A percentile compares a stretch with the other conserved stretches of the same genome.
Evolutionary conservation across 768 basidiomycete species (phyloP).

Genomic region (Boletellus sp.): DNA sequence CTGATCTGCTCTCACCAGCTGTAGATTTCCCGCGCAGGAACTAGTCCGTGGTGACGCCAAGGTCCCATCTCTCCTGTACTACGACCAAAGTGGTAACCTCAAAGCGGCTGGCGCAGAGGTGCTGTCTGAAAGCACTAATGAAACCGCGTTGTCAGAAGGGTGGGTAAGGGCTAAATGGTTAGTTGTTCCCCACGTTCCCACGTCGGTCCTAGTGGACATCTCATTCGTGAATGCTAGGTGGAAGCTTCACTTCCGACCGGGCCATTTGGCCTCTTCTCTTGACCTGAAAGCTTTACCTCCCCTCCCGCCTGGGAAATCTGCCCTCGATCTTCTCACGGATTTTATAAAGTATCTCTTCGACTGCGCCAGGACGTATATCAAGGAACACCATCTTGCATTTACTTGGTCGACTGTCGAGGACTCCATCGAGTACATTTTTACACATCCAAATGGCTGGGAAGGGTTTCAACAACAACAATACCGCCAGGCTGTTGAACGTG

Average conservation of each 20-base stretch:
- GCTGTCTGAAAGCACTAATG: conserved; percentile 25
- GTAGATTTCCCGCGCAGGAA: conserved; percentile 40
- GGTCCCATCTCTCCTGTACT: conserved; percentile 43
- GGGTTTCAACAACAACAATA: conserved; percentile 22
- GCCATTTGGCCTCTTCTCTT: conserved; percentile 13
- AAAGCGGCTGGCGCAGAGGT: conserved; percentile 43
- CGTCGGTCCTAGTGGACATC: not conserved
- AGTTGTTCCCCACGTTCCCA: not conserved
- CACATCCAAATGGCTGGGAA: conserved; percentile 31
- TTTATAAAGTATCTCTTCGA: conserved; percentile 19
- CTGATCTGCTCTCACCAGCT: conserved; percentile 1
- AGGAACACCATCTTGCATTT: conserved; percentile 12
- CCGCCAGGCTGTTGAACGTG: conserved; percentile 15
- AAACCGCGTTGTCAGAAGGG: conserved; percentile 32
- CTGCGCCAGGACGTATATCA: conserved; percentile 15
- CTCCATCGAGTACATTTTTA: conserved; percentile 19
- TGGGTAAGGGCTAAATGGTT: conserved; percentile 20
- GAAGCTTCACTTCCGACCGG: conserved; percentile 24
- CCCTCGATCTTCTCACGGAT: conserved; percentile 18
- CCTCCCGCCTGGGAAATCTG: conserved; percentile 17
- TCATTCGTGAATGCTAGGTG: conserved; percentile 13
- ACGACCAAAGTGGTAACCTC: conserved; percentile 34
- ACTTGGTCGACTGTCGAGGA: conserved; percentile 14
- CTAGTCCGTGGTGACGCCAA: conserved; percentile 40
- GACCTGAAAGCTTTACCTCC: conserved; percentile 31